Evolutionary conservation across 129 eudicot genomes (phyloP), one percentile per base, ranked within the genome.

Genomic region (Erigeron canadensis): DNA sequence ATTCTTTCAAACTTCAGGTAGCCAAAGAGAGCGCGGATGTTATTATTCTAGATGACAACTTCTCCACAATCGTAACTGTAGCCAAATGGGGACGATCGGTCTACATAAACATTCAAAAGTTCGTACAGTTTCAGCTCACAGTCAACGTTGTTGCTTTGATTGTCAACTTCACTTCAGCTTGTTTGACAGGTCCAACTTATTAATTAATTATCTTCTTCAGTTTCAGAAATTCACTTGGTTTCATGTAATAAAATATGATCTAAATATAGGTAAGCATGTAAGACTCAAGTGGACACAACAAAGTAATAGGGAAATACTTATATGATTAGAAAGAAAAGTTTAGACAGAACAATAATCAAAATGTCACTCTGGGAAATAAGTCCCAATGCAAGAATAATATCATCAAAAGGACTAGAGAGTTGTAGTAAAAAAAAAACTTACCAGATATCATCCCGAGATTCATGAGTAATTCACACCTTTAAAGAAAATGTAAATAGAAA

Each of bases 1-100:
- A 28, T 46, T 46, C 10, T 58, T 45, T 17, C 22, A 2, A n/a
- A 44, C 55, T 69, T 74, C 69, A 91, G 98, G 99, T 90, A 69
- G 99, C 99, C 16, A 95, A 95, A 76, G 99, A 95, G 80, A 95
- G 99, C 72, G 99, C 97, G 1, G 99, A 95, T 81, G 99, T 90
- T 63, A 95, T 95, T 44, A 95, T 95, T 69, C 88, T 95, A 63
- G 97, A 95, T 23, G 99, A 95, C 82, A 95, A 95, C 81, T 95
- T 95, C 81, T 95, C 99, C 62, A 95, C 99, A 22, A 95, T 95
- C 21, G 97, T 90, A 56, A 95, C 99, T 0, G 99, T 95, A 10
- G 99, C 97, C 22, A 95, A 80, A 85, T 95, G 99, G 97, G 99
- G 99, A 9, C 91, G 96, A 63, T 95, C 97, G 10, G 97, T 95